A percentile compares a stretch with the other conserved stretches of the same genome.
Conservation (phyloP, 768 basidiomycete species). For the Kwoniella sp. region DNA sequence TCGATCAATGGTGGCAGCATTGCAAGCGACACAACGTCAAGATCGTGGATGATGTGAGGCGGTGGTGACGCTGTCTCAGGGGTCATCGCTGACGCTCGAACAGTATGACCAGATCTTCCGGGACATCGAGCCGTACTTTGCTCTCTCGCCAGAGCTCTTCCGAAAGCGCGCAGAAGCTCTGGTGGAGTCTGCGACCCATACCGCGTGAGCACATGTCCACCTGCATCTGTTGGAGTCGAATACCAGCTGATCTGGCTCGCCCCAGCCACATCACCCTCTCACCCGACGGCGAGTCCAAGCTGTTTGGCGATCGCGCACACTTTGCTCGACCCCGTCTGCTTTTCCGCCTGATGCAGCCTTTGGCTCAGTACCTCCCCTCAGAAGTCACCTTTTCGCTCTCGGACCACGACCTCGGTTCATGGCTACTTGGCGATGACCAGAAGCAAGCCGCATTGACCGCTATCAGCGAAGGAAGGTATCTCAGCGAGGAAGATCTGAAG, state of each 20-base stretch:
- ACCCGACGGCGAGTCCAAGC: conserved; percentile 17
- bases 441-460: conserved; percentile 24
- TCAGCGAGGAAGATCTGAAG: conserved; percentile 33
- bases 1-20: conserved; percentile 85
- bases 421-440: conserved; percentile 43
- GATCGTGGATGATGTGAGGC: conserved; percentile 69
- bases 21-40: conserved; percentile 65
- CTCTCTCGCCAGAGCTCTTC: conserved; percentile 57
- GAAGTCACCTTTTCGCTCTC: conserved; percentile 38
- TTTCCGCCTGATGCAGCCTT: conserved; percentile 38
- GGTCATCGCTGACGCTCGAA: not conserved
- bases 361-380: conserved; percentile 32
- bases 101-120: conserved; percentile 48
- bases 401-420: conserved; percentile 46
- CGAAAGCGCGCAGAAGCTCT: conserved; percentile 27
- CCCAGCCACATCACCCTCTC: conserved; percentile 36
- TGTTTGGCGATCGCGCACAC: conserved; percentile 28
- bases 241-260: too few species aligned
- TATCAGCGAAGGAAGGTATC: conserved; percentile 23
- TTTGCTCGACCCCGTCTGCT: conserved; percentile 33
- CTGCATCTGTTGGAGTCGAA: too few species aligned
- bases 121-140: conserved; percentile 82
- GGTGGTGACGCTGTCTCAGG: not conserved
- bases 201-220: conserved; percentile 29
- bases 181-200: conserved; percentile 19